Evolutionary conservation across 306 rosid genomes (phyloP), one percentile per base, ranked within the genome.

Genomic region (Senna siamea): DNA sequence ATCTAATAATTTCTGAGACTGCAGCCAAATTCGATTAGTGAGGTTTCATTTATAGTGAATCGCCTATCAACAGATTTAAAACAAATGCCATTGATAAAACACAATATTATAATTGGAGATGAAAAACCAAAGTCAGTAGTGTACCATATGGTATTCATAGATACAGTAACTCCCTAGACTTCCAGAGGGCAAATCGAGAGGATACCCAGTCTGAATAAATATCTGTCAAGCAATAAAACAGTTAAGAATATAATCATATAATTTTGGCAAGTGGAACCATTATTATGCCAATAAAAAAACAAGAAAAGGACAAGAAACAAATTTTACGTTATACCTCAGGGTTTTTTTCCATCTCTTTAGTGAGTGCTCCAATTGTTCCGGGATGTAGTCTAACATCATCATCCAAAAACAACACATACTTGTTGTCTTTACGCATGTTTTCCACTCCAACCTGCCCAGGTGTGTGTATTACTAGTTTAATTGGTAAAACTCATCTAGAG

Each of bases 161-260:
- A 93, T 93, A 88, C 98, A 93, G 66, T 91, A 93, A 81, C 98
- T 93, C 66, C 98, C 98, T 73, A 93, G 85, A 82, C 96, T 93
- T 79, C 98, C 97, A 2, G 98, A 93, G 81, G 98, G 98, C 75
- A 93, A 79, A 88, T 93, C 98, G 54, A 93, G 98, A 76, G 98
- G 98, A 78, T 93, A 93, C 70, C 98, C 98, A 66, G 98, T 93
- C 89, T 93, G 98, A 80, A 93, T 93, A 80, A 93, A 93, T 88
- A 93, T 93, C 97, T 91, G 94, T 64, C 71, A 61, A 44, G 71
- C 74, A 78, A 76, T 37, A 79, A 77, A 80, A 69, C 50, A 68
- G 41, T 69, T 74, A 78, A 78, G 72, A 69, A 28, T 65, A 78
- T 22, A 66, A 26, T 47, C 53, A 70, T 60, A 79, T 55, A 58